These are phyloP conservation scores for Lophiostoma macrostomum DNA, from an alignment of 495 filamentous ascomycete genomes.

Conservation along the genomic window DNA sequence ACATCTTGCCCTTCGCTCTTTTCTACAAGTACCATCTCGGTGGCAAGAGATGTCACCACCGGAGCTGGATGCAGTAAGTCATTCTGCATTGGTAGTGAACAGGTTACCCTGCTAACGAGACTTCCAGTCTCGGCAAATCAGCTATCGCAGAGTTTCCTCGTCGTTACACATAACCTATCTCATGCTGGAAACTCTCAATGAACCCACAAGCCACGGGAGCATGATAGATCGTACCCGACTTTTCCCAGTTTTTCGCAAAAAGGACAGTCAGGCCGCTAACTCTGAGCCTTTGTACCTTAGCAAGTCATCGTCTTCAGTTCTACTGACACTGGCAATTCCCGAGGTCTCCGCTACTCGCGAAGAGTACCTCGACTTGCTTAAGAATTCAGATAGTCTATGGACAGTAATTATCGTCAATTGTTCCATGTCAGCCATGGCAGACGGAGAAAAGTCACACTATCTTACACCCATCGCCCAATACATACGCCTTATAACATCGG, in stretches of 20 bases:
- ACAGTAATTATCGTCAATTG: neutral
- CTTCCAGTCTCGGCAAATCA: neutral
- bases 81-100: neutral
- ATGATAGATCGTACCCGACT: neutral
- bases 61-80: neutral
- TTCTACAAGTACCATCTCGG: neutral
- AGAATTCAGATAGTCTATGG: neutral
- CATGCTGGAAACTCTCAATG: neutral
- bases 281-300: neutral
- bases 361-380: neutral
- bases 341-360: neutral
- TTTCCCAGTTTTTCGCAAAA: neutral
- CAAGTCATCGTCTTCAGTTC: neutral
- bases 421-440: neutral
- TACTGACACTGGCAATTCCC: neutral
- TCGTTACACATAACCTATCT: conserved; percentile 7
- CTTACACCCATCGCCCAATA: conserved; percentile 4
- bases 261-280: neutral
- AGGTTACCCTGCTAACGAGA: neutral
- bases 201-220: neutral
- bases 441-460: neutral
- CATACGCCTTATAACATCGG: neutral
- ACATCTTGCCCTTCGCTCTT: neutral
- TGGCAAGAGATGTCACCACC: neutral
- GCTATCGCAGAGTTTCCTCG: neutral